Evolutionary conservation across 2,329 filamentous ascomycete genomes (phyloP).

Genomic region (Macrophomina phaseolina): DNA sequence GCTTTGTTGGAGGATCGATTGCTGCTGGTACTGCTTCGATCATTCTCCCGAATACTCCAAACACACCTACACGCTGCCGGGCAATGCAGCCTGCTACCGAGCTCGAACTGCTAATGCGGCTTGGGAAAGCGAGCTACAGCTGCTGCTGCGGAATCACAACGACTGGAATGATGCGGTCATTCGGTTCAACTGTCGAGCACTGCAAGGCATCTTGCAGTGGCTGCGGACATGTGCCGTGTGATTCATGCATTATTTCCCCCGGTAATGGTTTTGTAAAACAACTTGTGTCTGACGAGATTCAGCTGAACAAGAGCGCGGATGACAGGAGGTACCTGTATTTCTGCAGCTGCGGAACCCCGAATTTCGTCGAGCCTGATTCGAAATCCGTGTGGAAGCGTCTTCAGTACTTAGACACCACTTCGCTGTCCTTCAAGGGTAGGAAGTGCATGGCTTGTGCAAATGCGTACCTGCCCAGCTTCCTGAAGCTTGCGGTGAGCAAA

Average conservation of each 20-base stretch:
- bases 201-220: not conserved
- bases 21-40: too few relatives aligned
- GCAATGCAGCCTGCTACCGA: too few relatives aligned
- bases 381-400: not conserved
- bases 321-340: not conserved
- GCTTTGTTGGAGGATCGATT: too few relatives aligned
- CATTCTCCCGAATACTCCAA: too few relatives aligned
- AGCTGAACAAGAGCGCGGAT: not conserved
- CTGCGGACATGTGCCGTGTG: not conserved
- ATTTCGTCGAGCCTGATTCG: not conserved
- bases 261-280: not conserved
- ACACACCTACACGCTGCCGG: too few relatives aligned
- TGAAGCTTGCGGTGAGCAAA: not conserved
- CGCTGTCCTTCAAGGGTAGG: not conserved
- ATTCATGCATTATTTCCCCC: not conserved
- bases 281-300: not conserved
- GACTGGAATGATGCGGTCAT: not conserved
- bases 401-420: not conserved
- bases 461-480: not conserved
- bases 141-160: not conserved
- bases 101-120: too few relatives aligned
- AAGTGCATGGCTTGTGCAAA: not conserved
- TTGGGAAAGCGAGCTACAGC: too few relatives aligned
- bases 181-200: not conserved
- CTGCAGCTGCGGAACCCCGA: not conserved